Conservation (phyloP, 2,329 filamentous ascomycete genomes). For the Aspergillus flavus region DNA sequence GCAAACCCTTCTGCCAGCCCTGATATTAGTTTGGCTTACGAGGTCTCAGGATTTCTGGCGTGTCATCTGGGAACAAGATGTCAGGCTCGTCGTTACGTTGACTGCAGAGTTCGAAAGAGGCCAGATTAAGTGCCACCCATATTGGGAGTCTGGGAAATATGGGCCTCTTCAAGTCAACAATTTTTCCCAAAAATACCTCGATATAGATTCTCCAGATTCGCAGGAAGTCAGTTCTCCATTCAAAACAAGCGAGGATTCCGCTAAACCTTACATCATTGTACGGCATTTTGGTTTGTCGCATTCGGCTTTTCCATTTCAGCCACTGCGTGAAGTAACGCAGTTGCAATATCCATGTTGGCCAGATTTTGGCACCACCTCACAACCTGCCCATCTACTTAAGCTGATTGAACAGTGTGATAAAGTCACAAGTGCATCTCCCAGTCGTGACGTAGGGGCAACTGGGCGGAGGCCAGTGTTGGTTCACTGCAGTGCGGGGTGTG, state of each 20-base stretch:
- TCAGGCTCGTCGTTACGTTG: conserved; percentile 92
- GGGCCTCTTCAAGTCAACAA: conserved; percentile 74
- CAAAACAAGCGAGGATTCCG: conserved; percentile 32
- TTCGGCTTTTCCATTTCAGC: conserved; percentile 73
- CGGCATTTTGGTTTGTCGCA: conserved; percentile 87
- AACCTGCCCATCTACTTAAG: conserved; percentile 81
- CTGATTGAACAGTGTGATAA: conserved; percentile 86
- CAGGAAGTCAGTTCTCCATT: conserved; percentile 41
- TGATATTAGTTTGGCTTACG: conserved; percentile 5
- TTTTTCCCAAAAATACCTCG: conserved; percentile 80
- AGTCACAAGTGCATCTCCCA: conserved; percentile 52
- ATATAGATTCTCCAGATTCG: conserved; percentile 65
- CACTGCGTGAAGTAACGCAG: conserved; percentile 90
- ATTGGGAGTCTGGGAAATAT: conserved; percentile 81
- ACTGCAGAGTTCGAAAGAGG: conserved; percentile 93
- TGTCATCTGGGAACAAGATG: conserved; percentile 94
- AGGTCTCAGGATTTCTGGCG: conserved; percentile 86
- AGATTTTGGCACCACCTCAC: conserved; percentile 90
- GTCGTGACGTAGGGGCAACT: conserved; percentile 58
- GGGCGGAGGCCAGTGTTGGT: conserved; percentile 75
- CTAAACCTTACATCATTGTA: conserved; percentile 72
- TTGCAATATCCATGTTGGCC: conserved; percentile 96
- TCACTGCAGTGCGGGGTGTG: conserved; percentile 94
- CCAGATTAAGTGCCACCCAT: conserved; percentile 91
- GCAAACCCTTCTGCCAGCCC: neutral